A percentile compares a stretch with the other conserved stretches of the same genome.
Conservation (phyloP, 106 monocot species). For the Gastrodia elata region DNA sequence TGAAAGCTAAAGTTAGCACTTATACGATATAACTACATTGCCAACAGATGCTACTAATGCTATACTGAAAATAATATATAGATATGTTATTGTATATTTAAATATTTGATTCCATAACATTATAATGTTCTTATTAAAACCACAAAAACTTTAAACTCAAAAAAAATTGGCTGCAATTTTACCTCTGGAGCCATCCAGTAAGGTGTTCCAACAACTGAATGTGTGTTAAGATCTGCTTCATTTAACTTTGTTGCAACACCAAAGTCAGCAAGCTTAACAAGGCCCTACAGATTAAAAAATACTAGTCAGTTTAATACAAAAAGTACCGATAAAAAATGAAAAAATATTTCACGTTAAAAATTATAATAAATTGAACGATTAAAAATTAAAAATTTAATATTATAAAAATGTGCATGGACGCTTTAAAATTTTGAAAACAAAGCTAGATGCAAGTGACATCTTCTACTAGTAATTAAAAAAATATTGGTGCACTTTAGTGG, state of each 20-base stretch:
- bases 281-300: slow-evolving; percentile 55
- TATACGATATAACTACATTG: no score
- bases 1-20: no score
- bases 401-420: neutral
- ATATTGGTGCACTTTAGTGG: no score
- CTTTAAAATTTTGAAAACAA: neutral
- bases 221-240: slow-evolving; percentile 96
- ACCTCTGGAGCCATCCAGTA: slow-evolving; percentile 99
- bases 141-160: no score
- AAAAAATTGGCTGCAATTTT: no score
- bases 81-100: no score
- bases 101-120: no score
- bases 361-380: neutral
- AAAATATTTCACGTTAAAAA: neutral
- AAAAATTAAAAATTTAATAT: neutral
- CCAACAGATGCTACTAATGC: no score
- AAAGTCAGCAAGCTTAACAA: slow-evolving; percentile 99
- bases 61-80: no score
- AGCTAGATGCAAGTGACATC: neutral
- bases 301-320: neutral
- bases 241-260: slow-evolving; percentile 97
- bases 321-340: neutral
- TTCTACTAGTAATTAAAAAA: no score
- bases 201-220: slow-evolving; percentile 98
- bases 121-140: no score